Conservation (phyloP, 805 yeast species). For the Cyberlindnera suaveolens region DNA sequence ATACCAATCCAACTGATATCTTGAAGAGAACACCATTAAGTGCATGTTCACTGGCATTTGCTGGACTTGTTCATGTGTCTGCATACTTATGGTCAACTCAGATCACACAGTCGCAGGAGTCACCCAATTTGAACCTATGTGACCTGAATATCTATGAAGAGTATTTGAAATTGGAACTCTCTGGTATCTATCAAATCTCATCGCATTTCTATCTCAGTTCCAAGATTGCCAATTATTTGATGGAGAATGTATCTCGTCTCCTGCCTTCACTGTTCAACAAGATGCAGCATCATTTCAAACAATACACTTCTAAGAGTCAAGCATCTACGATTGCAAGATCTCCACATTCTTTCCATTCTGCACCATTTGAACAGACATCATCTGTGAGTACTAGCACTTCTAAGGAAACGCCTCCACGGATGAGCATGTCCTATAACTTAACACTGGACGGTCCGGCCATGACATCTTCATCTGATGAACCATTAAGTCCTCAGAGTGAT, state of each 20-base stretch:
- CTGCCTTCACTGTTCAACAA: conserved; percentile 35
- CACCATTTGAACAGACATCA: neutral
- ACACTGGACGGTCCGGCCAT: conserved; percentile 1
- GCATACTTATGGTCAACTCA: conserved; percentile 49
- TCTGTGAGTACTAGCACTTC: neutral
- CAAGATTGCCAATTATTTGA: conserved; percentile 39
- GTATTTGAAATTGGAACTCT: conserved; percentile 42
- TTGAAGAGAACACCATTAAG: conserved; percentile 42
- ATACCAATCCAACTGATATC: conserved; percentile 39
- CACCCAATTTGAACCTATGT: conserved; percentile 14
- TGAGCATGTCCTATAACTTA: conserved; percentile 11
- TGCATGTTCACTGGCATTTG: conserved; percentile 49
- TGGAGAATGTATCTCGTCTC: conserved; percentile 38
- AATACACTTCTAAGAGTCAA: conserved; percentile 7
- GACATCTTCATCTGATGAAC: conserved; percentile 2
- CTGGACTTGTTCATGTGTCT: conserved; percentile 44
- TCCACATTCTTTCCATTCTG: conserved; percentile 3
- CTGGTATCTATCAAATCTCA: conserved; percentile 43
- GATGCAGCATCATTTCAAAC: conserved; percentile 28
- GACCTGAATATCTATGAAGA: conserved; percentile 32
- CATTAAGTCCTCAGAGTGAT: conserved; percentile 25
- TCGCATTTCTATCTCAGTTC: conserved; percentile 46
- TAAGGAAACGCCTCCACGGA: neutral
- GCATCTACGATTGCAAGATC: conserved; percentile 4
- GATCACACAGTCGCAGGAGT: conserved; percentile 19